Conservation (phyloP, 148 eudicot species). For the Diospyros lotus region DNA sequence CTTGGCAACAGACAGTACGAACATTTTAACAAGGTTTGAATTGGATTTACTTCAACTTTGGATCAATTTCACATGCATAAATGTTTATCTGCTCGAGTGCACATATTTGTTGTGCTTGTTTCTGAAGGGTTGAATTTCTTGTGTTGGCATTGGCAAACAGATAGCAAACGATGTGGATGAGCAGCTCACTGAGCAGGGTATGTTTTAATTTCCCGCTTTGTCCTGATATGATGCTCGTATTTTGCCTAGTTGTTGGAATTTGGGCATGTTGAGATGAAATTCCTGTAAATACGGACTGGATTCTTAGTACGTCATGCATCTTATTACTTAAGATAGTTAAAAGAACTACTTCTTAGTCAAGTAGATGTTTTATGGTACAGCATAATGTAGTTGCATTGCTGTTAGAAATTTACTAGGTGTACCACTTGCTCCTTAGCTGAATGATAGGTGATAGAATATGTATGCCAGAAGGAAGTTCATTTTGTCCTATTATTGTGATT, state of each 20-base stretch:
- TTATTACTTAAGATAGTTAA: not conserved
- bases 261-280: not conserved
- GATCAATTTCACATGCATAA: not conserved
- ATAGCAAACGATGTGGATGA: slow-evolving; percentile 73
- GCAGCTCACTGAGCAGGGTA: slow-evolving; percentile 66
- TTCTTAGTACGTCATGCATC: not conserved
- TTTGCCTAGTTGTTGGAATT: not conserved
- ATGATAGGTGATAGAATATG: too few species aligned
- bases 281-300: not conserved
- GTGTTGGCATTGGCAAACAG: slow-evolving; percentile 32
- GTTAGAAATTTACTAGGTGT: not conserved
- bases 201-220: slow-evolving; percentile 1
- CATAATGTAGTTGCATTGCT: not conserved
- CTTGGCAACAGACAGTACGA: slow-evolving; percentile 94
- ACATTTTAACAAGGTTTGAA: slow-evolving; percentile 88
- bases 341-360: not conserved
- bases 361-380: not conserved
- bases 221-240: not conserved
- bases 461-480: too few species aligned
- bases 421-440: too few species aligned
- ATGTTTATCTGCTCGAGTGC: not conserved
- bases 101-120: not conserved
- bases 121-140: slow-evolving; percentile 5
- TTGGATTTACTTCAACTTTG: not conserved
- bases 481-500: too few species aligned